Evolutionary conservation across 768 basidiomycete species (phyloP).

Genomic region (Amanita subjunquillea): DNA sequence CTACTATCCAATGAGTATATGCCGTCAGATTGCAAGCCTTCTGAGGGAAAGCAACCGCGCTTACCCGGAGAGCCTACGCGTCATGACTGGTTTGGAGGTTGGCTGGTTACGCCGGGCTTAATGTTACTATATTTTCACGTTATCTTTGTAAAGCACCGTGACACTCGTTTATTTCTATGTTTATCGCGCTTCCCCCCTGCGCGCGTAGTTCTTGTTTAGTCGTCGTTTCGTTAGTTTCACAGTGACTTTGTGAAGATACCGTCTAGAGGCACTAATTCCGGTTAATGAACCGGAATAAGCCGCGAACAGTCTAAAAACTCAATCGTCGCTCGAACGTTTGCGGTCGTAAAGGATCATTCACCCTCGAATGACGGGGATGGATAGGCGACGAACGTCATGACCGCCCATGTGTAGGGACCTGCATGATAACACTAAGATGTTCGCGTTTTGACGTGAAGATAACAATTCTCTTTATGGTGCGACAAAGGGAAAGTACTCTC

Average conservation of each 20-base stretch:
- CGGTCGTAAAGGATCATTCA: not conserved
- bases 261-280: not conserved
- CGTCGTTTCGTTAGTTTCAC: not conserved
- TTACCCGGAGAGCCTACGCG: conserved; percentile 67
- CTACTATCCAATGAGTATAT: conserved; percentile 72
- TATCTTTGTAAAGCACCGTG: not conserved
- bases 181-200: not conserved
- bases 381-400: not conserved
- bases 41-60: conserved; percentile 70
- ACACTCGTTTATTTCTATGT: not conserved
- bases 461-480: conserved; percentile 10
- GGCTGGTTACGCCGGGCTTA: conserved; percentile 55
- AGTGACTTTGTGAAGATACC: not conserved
- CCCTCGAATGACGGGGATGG: not conserved
- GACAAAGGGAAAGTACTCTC: not conserved
- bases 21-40: conserved; percentile 56
- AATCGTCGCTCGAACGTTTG: not conserved
- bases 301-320: not conserved
- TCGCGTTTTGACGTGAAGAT: not conserved
- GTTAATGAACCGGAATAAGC: not conserved
- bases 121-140: not conserved
- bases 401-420: not conserved
- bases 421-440: not conserved
- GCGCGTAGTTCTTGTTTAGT: not conserved
- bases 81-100: conserved; percentile 75